Percentiles rank a stretch among this genome's conserved stretches.
These are phyloP conservation scores for Oryza meyeriana DNA, from an alignment of 176 grass and related monocot species.

Conservation along the genomic window DNA sequence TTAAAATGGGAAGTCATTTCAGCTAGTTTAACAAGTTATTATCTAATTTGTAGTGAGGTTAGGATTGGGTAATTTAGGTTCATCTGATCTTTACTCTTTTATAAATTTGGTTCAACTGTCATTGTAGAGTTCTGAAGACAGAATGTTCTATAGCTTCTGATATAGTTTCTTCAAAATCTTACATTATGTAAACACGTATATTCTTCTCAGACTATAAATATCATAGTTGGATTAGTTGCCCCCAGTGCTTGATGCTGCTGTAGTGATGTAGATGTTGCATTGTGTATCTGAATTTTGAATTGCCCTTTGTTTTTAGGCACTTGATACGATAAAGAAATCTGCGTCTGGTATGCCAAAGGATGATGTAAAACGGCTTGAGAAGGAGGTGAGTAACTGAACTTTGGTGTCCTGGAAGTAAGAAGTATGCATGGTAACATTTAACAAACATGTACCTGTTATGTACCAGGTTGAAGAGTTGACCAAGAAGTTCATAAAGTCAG, in stretches of 20 bases:
- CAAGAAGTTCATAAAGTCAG: constrained; percentile 79
- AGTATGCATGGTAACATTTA: background rate
- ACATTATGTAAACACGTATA: background rate
- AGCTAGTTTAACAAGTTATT: background rate
- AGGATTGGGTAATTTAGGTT: background rate
- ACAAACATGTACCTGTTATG: constrained; percentile 16
- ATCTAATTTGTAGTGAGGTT: background rate
- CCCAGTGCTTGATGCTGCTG: background rate
- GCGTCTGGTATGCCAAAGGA: constrained; percentile 86
- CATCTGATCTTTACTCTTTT: background rate
- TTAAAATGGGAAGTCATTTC: background rate
- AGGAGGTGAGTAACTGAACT: constrained; percentile 59
- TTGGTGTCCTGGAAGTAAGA: constrained; percentile 10
- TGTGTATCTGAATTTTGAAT: background rate
- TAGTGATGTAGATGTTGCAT: background rate
- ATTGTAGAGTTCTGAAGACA: background rate
- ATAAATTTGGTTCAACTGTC: background rate
- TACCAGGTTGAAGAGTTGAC: constrained; percentile 85
- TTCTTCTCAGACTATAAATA: background rate
- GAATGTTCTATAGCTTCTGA: background rate
- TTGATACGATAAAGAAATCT: constrained; percentile 95
- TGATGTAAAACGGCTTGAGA: constrained; percentile 83
- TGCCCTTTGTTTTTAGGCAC: constrained; percentile 44
- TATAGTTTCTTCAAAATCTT: background rate
- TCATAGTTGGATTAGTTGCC: background rate